These are phyloP conservation scores for Escallonia rubra DNA, from an alignment of 129 eudicot genomes.

Conservation along the genomic window DNA sequence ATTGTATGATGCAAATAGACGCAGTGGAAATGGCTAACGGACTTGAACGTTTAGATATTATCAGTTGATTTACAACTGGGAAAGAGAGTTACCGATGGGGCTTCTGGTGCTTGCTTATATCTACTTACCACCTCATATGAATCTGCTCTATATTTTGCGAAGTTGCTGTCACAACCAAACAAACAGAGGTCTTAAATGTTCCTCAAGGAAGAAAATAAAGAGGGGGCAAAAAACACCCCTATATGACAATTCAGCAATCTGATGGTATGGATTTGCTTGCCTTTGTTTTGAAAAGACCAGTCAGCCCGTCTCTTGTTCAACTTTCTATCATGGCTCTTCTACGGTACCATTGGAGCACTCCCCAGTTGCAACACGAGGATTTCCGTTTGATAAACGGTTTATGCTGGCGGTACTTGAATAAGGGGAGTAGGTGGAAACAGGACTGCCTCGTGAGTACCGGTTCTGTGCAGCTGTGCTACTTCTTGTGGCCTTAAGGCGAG, in stretches of 20 bases:
- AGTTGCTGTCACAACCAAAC: neutral
- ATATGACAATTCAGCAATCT: neutral
- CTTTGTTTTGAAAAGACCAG: neutral
- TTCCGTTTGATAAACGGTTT: conserved; percentile 38
- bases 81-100: too few relatives aligned
- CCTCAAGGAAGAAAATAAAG: neutral
- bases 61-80: too few relatives aligned
- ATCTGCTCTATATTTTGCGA: neutral
- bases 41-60: too few relatives aligned
- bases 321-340: conserved; percentile 29
- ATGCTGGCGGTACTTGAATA: conserved; percentile 18
- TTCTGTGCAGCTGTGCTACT: conserved; percentile 80
- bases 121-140: neutral
- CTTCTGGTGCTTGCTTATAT: too few relatives aligned
- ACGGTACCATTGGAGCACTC: conserved; percentile 30
- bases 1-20: too few relatives aligned
- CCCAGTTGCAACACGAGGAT: conserved; percentile 43
- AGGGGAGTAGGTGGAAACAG: conserved; percentile 30
- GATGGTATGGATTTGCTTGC: neutral
- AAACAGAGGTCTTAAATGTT: neutral
- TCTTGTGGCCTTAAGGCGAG: conserved; percentile 86
- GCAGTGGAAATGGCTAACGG: too few relatives aligned
- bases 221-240: neutral
- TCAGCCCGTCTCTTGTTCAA: neutral
- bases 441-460: conserved; percentile 46